A percentile compares a stretch with the other conserved stretches of the same genome.
These are phyloP conservation scores for Typha latifolia DNA, from an alignment of 176 grass and related monocot genomes.

Conservation along the genomic window DNA sequence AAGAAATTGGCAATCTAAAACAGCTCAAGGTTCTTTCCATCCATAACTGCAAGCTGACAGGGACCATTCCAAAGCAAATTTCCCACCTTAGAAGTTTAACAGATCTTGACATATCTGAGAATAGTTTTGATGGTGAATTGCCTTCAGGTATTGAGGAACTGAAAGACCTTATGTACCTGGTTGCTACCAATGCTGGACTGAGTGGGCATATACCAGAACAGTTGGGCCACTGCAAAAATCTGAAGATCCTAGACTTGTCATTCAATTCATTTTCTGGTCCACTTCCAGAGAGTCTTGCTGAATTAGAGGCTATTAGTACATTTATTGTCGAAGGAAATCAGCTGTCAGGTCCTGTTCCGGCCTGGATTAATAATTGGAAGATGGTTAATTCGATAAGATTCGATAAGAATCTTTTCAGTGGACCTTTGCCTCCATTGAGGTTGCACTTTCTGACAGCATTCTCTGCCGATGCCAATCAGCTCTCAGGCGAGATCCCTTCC, in stretches of 20 bases:
- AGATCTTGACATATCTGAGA: constrained; percentile 80
- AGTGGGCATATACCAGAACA: constrained; percentile 56
- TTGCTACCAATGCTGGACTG: constrained; percentile 58
- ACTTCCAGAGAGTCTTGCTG: constrained; percentile 56
- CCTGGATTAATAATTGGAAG: constrained; percentile 70
- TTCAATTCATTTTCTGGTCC: constrained; percentile 58
- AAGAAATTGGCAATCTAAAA: constrained; percentile 60
- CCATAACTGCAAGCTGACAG: constrained; percentile 58
- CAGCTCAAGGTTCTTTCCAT: constrained; percentile 49
- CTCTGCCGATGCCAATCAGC: constrained; percentile 69
- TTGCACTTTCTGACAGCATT: constrained; percentile 53
- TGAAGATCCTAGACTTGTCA: constrained; percentile 48
- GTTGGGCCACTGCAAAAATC: constrained; percentile 71
- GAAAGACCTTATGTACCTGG: constrained; percentile 42
- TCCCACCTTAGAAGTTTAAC: constrained; percentile 55
- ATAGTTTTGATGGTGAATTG: constrained; percentile 58
- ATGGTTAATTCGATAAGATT: constrained; percentile 44
- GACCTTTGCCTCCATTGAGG: constrained; percentile 50
- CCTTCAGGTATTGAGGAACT: constrained; percentile 50
- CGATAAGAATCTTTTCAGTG: constrained; percentile 55
- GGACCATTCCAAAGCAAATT: constrained; percentile 50
- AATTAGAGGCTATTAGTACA: constrained; percentile 35
- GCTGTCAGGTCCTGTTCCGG: constrained; percentile 58
- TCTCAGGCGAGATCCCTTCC: constrained; percentile 58
- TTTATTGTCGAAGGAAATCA: constrained; percentile 69